Evolutionary conservation across 2,329 filamentous ascomycete genomes (phyloP).

Genomic region (Helotiales sp.): DNA sequence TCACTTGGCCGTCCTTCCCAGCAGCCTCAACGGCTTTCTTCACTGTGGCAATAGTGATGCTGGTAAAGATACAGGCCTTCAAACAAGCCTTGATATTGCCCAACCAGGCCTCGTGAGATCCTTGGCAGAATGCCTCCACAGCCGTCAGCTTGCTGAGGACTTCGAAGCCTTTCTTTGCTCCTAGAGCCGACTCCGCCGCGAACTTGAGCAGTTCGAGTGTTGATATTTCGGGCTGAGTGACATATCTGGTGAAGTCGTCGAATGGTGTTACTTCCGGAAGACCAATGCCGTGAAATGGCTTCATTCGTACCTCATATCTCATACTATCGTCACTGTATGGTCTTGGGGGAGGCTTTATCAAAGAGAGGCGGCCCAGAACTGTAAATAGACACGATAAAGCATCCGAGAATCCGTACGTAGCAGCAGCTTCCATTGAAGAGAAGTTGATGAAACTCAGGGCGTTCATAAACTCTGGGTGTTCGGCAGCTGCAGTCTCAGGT

Average conservation of each 20-base stretch:
- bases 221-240: slow-evolving; percentile 48
- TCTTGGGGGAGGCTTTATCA: slow-evolving; percentile 48
- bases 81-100: slow-evolving; percentile 63
- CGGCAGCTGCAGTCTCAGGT: slow-evolving; percentile 23
- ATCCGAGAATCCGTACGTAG: slow-evolving; percentile 59
- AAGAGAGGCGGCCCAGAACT: slow-evolving; percentile 47
- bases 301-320: slow-evolving; percentile 73
- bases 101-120: slow-evolving; percentile 66
- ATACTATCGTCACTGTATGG: slow-evolving; percentile 62
- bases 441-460: slow-evolving; percentile 62
- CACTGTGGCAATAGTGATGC: slow-evolving; percentile 65
- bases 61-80: slow-evolving; percentile 73
- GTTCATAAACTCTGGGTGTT: slow-evolving; percentile 52
- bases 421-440: slow-evolving; percentile 67
- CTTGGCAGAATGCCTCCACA: slow-evolving; percentile 59
- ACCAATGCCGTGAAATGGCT: slow-evolving; percentile 65
- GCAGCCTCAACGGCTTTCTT: slow-evolving; percentile 58
- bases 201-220: slow-evolving; percentile 43
- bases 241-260: slow-evolving; percentile 54
- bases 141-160: slow-evolving; percentile 57
- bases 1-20: slow-evolving; percentile 34
- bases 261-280: slow-evolving; percentile 62
- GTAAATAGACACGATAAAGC: slow-evolving; percentile 58
- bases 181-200: slow-evolving; percentile 42
- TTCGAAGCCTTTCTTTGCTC: slow-evolving; percentile 60